Evolutionary conservation across 257 asterid genomes (phyloP), one percentile per base, ranked within the genome.

Genomic region (Primulina eburnea): DNA sequence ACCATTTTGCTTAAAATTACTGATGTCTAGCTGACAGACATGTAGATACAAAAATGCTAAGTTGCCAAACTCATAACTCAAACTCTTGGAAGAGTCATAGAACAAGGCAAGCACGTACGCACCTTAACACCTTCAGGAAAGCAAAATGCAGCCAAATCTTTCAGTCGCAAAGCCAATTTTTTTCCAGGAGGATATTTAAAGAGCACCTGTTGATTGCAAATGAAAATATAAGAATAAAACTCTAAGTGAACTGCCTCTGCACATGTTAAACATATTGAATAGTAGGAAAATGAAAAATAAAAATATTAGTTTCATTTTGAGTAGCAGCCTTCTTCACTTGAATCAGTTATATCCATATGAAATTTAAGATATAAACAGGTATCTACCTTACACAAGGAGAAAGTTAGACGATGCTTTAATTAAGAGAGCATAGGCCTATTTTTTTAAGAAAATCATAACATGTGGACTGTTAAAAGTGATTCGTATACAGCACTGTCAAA

Each of bases 71-170:
- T 56, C 50, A 4, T 32, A 7, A 61, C 53, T 66, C 37, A n/a
- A 10, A 7, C 30, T 20, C 33, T 33, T 29, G 53, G 34, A 71
- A 37, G 37, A 28, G 4, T 40, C 9, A n/a, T 21, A 67, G 64
- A 64, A 62, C 47, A 68, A 53, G 67, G 14, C 59, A 28, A 28
- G 30, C 2, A 62, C 33, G 33, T 71, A 78, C 79, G 62, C 61
- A 89, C 97, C 97, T 87, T 81, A 69, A 91, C 95, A 77, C 96
- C 96, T 69, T 80, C 85, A 61, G 97, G 97, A 79, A 91, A 91
- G 88, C 97, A 87, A 80, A 91, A 91, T 26, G 91, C 87, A 74
- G 97, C 92, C 81, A 91, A 79, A 80, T 91, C 96, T 84, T 84
- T 82, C 69, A 69, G 73, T 66, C 86, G 89, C 76, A 89, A 64